A percentile compares a stretch with the other conserved stretches of the same genome.
These are phyloP conservation scores for Mycena sanguinolenta DNA, from an alignment of 768 basidiomycete species.

Conservation along the genomic window DNA sequence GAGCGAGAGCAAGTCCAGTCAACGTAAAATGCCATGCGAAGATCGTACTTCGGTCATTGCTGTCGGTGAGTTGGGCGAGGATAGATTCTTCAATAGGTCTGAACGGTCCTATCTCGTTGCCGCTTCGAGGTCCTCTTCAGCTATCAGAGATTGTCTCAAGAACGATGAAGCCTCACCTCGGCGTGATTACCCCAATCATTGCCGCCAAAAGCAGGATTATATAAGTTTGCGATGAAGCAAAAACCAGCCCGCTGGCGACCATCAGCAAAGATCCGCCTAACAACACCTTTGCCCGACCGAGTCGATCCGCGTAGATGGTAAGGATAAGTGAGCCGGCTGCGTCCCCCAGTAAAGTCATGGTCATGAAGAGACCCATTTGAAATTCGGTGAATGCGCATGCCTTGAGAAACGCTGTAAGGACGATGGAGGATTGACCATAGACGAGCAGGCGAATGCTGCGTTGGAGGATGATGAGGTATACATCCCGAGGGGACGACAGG, in stretches of 20 bases:
- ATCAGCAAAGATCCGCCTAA: conserved; percentile 22
- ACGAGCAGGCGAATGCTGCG: conserved; percentile 26
- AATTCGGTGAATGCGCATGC: conserved; percentile 11
- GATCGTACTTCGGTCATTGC: conserved; percentile 24
- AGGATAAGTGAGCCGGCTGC: conserved; percentile 23
- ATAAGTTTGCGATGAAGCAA: conserved; percentile 28
- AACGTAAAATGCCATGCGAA: conserved; percentile 29
- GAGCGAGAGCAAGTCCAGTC: conserved; percentile 12
- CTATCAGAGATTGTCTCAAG: conserved; percentile 3
- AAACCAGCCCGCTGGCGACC: conserved; percentile 21
- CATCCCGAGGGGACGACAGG: conserved; percentile 24
- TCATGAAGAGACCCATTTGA: conserved; percentile 31
- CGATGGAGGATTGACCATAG: conserved; percentile 23
- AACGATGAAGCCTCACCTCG: conserved; percentile 25
- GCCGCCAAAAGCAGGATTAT: conserved; percentile 25
- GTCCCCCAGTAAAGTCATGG: conserved; percentile 23
- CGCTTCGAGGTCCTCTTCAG: conserved; percentile 20
- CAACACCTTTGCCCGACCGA: conserved; percentile 24
- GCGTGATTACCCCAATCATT: conserved; percentile 22
- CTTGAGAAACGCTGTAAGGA: conserved; percentile 24
- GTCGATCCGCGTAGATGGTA: conserved; percentile 29
- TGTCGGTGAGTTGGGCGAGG: conserved; percentile 18
- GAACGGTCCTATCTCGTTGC: conserved; percentile 29
- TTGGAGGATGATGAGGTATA: conserved; percentile 29
- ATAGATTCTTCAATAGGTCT: conserved; percentile 27